Base-by-base conservation (phyloP, 1,284 basidiomycete genomes). In the Tetrapyrgos nigripes region DNA sequence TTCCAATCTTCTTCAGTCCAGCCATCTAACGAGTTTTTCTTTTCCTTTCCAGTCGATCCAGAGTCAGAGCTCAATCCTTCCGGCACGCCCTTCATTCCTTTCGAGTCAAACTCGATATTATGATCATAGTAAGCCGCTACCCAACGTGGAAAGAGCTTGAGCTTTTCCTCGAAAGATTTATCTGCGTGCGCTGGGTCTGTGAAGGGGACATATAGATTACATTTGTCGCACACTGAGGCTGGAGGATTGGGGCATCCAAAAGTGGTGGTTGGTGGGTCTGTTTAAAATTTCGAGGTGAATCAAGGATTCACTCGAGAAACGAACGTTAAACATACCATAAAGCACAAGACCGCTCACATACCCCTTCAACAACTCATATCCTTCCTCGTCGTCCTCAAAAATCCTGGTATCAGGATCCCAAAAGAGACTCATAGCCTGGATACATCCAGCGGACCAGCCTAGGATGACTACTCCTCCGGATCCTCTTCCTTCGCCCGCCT, bases 391-490 rank as follows among this genome's bases (percentile, higher is more conserved):
- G 19, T 75, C 55, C n/a, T n/a, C n/a, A n/a, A n/a, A n/a, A n/a
- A n/a, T n/a, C n/a, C n/a, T n/a, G 2, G 68, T 49, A 1, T 51
- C 52, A 3, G 65, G 62, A 52, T 71, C 63, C 0, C 60, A 62
- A 31, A 76, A 67, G 11, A 73, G 51, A 13, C 70, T 35, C 51
- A 74, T 66, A 0, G 66, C 62, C 1, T 65, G 68, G 4, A 64
- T 53, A 27, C 53, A 60, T 1, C 73, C 75, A 23, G 70, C 60
- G 14, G 72, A 73, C 76, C 76, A 78, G 8, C 75, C 75, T 61
- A 74, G 47, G 8, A 75, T 48, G 2, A 66, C 63, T 23, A 76
- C 56, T 0, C 76, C 76, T 2, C 74, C 74, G 0, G 50, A 35
- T 37, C 57, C 65, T 8, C 65, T 52, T 27, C 72, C 66, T 0